These are phyloP conservation scores for Toxicodendron radicans DNA, from an alignment of 345 rosid genomes.

Conservation along the genomic window DNA sequence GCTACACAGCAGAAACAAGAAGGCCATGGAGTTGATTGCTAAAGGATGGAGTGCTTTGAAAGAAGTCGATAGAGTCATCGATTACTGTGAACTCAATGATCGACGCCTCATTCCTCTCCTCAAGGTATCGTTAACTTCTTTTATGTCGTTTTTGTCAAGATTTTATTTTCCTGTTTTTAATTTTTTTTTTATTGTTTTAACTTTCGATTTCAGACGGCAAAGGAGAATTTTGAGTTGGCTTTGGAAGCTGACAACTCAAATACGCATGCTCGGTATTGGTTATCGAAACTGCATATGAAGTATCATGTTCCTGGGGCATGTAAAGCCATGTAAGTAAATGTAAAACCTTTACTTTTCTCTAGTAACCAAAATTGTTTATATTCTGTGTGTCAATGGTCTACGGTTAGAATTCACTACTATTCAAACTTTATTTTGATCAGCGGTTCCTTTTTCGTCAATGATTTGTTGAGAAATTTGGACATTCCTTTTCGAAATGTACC, in stretches of 20 bases:
- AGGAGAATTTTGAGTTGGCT: conserved; percentile 90
- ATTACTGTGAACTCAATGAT: conserved; percentile 83
- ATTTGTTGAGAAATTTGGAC: no score
- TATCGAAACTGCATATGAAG: conserved; percentile 78
- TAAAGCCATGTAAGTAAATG: conserved; percentile 69
- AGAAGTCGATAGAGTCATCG: conserved; percentile 90
- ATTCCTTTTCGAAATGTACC: no score
- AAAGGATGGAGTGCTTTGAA: conserved; percentile 83
- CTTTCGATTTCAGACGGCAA: conserved; percentile 57
- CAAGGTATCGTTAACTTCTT: conserved; percentile 34
- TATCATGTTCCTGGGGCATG: conserved; percentile 84
- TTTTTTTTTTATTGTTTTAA: neutral
- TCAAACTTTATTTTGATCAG: no score
- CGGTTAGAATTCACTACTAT: neutral
- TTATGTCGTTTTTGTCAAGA: neutral
- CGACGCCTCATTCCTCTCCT: conserved; percentile 83
- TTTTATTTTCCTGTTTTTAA: neutral
- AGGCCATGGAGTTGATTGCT: conserved; percentile 86
- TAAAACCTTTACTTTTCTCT: neutral
- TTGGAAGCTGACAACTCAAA: conserved; percentile 72
- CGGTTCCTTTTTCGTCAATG: no score
- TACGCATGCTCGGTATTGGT: conserved; percentile 86
- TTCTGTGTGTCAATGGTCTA: neutral
- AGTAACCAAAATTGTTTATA: neutral
- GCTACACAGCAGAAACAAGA: conserved; percentile 77